Percentiles rank a stretch among this genome's conserved stretches.
Evolutionary conservation across 108 stramenopile genomes (phyloP).

Genomic region (Cyclotella kingstonii): DNA sequence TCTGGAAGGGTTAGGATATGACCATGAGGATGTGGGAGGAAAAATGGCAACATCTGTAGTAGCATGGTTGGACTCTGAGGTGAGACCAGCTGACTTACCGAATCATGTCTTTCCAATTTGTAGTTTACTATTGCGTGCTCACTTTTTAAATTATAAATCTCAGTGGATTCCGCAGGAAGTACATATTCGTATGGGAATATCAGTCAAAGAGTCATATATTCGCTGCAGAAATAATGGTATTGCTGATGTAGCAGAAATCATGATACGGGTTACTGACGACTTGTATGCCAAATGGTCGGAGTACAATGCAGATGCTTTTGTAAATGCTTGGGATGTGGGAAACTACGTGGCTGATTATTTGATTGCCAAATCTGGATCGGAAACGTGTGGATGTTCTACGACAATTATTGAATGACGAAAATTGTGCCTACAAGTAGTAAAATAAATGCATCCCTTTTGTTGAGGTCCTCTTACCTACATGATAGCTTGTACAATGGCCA

Average conservation of each 20-base stretch:
- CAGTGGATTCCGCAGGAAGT: constrained; percentile 84
- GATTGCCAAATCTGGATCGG: constrained; percentile 56
- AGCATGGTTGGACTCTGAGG: constrained; percentile 66
- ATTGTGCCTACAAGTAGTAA: no score
- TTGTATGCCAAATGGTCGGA: constrained; percentile 63
- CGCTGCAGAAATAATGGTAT: constrained; percentile 49
- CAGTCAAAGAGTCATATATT: constrained; percentile 64
- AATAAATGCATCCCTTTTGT: no score
- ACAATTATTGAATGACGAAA: constrained; percentile 38
- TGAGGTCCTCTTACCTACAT: no score
- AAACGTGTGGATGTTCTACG: constrained; percentile 74
- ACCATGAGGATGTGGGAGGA: constrained; percentile 68
- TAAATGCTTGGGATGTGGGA: constrained; percentile 81
- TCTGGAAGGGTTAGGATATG: constrained; percentile 43
- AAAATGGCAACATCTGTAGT: constrained; percentile 62
- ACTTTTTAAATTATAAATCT: neutral
- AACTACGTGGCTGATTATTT: constrained; percentile 84
- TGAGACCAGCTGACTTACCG: constrained; percentile 2
- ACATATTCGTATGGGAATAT: constrained; percentile 69
- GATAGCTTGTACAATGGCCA: no score
- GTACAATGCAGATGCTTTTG: constrained; percentile 83
- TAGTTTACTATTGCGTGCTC: neutral
- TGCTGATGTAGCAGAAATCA: constrained; percentile 68
- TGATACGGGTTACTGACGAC: constrained; percentile 70
- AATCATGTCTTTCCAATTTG: neutral